Percentiles rank a stretch among this genome's conserved stretches.
These are phyloP conservation scores for Murraya paniculata DNA, from an alignment of 345 rosid species.

Conservation along the genomic window DNA sequence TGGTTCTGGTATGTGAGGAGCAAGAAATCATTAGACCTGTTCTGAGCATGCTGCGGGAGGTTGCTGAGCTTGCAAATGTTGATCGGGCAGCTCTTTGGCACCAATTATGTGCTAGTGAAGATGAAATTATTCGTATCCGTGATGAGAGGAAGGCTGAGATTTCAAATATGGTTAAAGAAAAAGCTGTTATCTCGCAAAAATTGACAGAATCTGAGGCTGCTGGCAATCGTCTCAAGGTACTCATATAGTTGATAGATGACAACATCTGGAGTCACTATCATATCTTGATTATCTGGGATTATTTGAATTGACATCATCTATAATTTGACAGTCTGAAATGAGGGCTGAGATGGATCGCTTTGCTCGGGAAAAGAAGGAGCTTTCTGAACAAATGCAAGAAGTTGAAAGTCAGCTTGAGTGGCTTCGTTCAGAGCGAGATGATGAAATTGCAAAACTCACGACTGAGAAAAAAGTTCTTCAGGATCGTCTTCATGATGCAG, in stretches of 20 bases:
- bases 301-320: conserved; percentile 16
- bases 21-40: conserved; percentile 72
- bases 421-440: conserved; percentile 91
- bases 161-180: conserved; percentile 64
- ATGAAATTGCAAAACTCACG: conserved; percentile 65
- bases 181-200: conserved; percentile 57
- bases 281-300: not conserved
- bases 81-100: conserved; percentile 96
- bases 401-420: conserved; percentile 95
- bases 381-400: conserved; percentile 79
- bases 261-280: conserved; percentile 7
- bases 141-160: conserved; percentile 73
- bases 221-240: conserved; percentile 77
- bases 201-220: conserved; percentile 76
- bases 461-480: conserved; percentile 79
- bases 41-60: conserved; percentile 80
- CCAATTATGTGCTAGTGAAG: conserved; percentile 77
- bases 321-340: conserved; percentile 77
- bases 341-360: conserved; percentile 83
- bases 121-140: conserved; percentile 62
- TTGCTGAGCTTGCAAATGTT: conserved; percentile 87
- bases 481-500: conserved; percentile 95
- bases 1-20: conserved; percentile 74
- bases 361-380: conserved; percentile 83
- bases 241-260: conserved; percentile 21